Percentiles rank a stretch among this genome's conserved stretches.
phyloP scores from a whole-genome alignment of 225 moss, liverwort and hornwort genomes.

The Rhytidiadelphus loreus region DNA sequence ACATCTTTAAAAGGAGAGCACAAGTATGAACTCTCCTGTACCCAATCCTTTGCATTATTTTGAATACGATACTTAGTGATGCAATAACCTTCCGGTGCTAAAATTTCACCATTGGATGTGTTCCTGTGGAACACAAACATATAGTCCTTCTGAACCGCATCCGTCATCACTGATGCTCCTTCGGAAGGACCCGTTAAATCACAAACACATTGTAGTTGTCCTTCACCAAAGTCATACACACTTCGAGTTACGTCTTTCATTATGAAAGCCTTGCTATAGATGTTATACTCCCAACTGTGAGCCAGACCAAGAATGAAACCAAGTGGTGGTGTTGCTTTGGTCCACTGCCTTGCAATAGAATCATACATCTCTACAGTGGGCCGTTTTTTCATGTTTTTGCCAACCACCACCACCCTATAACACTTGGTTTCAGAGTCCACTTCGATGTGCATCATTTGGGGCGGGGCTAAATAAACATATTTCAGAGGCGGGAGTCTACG shows the following conservation, averaged over 20 bases:
- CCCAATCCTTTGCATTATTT: neutral
- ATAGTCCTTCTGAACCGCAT: neutral
- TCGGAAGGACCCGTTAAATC: fast-evolving
- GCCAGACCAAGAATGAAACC: neutral
- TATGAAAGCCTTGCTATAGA: fast-evolving
- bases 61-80: neutral
- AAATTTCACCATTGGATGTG: neutral
- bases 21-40: neutral
- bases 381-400: no score
- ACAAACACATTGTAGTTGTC: neutral
- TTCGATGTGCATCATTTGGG: neutral
- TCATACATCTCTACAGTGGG: neutral
- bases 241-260: fast-evolving
- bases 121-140: neutral
- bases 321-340: neutral
- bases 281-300: fast-evolving
- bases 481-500: neutral
- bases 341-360: neutral
- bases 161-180: neutral
- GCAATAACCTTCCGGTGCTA: neutral
- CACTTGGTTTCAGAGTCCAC: neutral
- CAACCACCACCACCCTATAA: neutral
- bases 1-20: neutral
- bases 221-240: neutral
- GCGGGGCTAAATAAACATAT: neutral